Base-by-base conservation (phyloP, 2,329 filamentous ascomycete genomes). In the Metarhizium robertsii region DNA sequence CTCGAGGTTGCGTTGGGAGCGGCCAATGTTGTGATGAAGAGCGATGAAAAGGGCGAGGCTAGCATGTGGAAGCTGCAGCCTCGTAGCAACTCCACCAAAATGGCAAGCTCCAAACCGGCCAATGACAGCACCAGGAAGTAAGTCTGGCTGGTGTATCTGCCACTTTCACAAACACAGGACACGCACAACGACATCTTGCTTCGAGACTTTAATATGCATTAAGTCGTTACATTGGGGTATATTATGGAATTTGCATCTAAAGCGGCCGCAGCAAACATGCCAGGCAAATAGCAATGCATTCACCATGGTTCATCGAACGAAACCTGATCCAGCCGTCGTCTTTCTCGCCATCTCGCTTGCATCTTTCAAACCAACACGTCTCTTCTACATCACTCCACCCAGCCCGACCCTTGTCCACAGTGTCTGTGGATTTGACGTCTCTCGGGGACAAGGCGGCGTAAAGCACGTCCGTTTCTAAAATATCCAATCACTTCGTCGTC, bases 161-260 rank as follows among this genome's bases (percentile, higher is more conserved):
- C 25, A 25, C 25, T 16, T 40, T 48, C 45, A 48, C 25, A 48
- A 14, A 48, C 45, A 48, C 4, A 10, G 20, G 20, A 2, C 20
- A 30, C 13, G 25, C 20, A 30, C 13, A 30, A n/a, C 45, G 25
- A 4, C 45, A 48, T 29, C 25, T 30, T 48, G 45, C 8, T 36
- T 20, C 10, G 43, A 45, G 50, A 53, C 38, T 56, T 40, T 45
- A 50, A 38, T 56, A 53, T 29, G 32, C 18, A 54, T 57, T 54
- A 54, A 52, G 32, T 55, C 51, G 53, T 53, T 55, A 52, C 47
- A 50, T 53, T 29, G 56, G 53, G 56, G 56, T 58, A 58, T 58
- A 51, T 18, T 55, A 55, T 50, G 25, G 48, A 13, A 34, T 34
- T 52, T 29, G 53, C 53, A 34, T 55, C 53, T 55, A 54, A 30